phyloP scores from a whole-genome alignment of 495 filamentous ascomycete genomes.

The Niebla homalea region DNA sequence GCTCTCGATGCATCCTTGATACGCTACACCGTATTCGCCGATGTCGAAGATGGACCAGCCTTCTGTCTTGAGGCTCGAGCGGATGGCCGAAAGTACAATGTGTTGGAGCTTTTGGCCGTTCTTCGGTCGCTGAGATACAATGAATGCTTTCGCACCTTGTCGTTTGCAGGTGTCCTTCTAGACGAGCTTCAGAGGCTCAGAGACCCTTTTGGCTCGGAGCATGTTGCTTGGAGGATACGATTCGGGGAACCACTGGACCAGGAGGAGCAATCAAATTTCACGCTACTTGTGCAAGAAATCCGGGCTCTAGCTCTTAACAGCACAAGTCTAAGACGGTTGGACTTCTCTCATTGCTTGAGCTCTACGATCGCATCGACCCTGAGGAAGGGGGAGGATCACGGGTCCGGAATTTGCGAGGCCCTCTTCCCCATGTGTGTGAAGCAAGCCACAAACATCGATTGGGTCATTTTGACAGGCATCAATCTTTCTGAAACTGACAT shows the following conservation, averaged over 20 bases:
- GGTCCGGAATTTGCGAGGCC: conserved; percentile 68
- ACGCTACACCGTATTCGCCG: conserved; percentile 63
- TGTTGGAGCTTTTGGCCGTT: conserved; percentile 69
- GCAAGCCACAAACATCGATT: conserved; percentile 64
- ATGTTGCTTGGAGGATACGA: conserved; percentile 45
- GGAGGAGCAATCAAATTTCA: conserved; percentile 43
- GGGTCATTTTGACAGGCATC: conserved; percentile 71
- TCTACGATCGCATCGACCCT: conserved; percentile 30
- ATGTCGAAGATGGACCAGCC: conserved; percentile 66
- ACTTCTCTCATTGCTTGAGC: conserved; percentile 38
- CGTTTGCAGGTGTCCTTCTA: conserved; percentile 63
- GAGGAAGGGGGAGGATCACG: conserved; percentile 44
- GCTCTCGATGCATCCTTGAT: conserved; percentile 56
- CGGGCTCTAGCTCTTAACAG: conserved; percentile 45
- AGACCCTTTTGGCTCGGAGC: conserved; percentile 50
- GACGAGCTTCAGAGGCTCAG: conserved; percentile 48
- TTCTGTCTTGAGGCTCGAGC: conserved; percentile 67
- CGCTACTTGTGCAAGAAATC: conserved; percentile 59
- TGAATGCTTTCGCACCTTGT: conserved; percentile 74
- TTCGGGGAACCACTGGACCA: conserved; percentile 43
- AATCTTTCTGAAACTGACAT: conserved; percentile 70
- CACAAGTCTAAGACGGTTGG: conserved; percentile 34
- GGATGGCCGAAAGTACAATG: conserved; percentile 47
- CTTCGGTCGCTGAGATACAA: conserved; percentile 85
- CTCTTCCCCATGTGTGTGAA: conserved; percentile 62